phyloP scores from a whole-genome alignment of 2,329 filamentous ascomycete species.

The Scedosporium dehoogii region DNA sequence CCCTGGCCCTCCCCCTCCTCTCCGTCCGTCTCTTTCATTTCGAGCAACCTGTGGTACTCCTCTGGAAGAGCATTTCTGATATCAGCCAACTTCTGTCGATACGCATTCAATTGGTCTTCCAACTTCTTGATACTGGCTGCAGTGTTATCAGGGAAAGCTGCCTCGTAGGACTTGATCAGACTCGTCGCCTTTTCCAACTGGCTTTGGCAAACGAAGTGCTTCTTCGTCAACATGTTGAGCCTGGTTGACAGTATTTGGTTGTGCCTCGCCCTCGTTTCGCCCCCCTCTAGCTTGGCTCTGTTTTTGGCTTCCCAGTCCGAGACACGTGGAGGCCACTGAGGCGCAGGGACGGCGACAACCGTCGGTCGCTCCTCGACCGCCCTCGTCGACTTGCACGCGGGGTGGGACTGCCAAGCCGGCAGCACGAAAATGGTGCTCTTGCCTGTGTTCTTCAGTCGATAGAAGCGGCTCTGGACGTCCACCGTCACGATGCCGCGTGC shows the following conservation, averaged over 20 bases:
- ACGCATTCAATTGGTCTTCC: background rate
- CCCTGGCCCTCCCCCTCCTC: background rate
- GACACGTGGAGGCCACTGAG: constrained; percentile 21
- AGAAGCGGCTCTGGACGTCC: constrained; percentile 41
- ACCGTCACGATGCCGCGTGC: constrained; percentile 36
- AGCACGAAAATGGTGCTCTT: constrained; percentile 41
- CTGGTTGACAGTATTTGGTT: constrained; percentile 15
- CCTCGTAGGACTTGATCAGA: constrained; percentile 6
- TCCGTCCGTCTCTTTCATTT: background rate
- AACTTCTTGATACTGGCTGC: background rate
- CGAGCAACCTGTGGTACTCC: background rate
- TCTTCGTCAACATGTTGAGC: constrained; percentile 18
- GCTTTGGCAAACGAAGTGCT: constrained; percentile 4
- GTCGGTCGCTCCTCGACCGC: constrained; percentile 34
- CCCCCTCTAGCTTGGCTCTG: constrained; percentile 14
- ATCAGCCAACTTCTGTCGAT: background rate
- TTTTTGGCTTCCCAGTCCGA: constrained; percentile 19
- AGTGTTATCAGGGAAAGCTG: background rate
- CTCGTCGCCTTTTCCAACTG: background rate
- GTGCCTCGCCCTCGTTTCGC: constrained; percentile 10
- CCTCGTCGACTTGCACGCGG: constrained; percentile 31
- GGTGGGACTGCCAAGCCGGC: constrained; percentile 38
- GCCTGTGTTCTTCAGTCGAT: constrained; percentile 35
- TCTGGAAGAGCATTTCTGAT: background rate
- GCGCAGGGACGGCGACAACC: constrained; percentile 20